phyloP scores from a whole-genome alignment of 345 rosid species.

The Eucalyptus caleyi region DNA sequence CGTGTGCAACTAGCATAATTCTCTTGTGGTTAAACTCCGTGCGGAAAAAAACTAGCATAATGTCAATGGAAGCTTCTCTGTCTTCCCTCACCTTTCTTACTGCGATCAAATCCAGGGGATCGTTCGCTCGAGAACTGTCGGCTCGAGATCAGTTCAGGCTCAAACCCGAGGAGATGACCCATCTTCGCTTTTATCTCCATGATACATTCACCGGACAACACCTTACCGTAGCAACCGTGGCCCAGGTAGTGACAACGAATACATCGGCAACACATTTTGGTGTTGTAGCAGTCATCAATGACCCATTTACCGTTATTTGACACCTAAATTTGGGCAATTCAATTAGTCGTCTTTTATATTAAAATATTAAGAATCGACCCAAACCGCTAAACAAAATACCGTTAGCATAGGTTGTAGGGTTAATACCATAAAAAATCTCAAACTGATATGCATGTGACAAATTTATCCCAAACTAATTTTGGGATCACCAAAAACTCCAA shows the following conservation, averaged over 20 bases:
- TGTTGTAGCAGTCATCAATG: fast-evolving
- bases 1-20: background rate
- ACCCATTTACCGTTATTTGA: background rate
- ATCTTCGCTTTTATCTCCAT: slow-evolving; percentile 24
- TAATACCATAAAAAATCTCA: too few species aligned
- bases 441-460: fast-evolving
- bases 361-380: background rate
- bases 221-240: slow-evolving; percentile 5
- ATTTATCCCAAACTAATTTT: too few species aligned
- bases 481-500: too few species aligned
- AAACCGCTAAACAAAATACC: background rate
- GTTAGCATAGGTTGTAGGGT: background rate
- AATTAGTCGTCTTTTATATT: too few species aligned
- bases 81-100: background rate
- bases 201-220: slow-evolving; percentile 4
- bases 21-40: background rate
- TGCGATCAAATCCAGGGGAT: background rate
- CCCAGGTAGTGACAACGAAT: background rate
- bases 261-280: background rate
- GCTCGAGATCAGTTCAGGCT: background rate
- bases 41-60: background rate
- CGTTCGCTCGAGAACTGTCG: background rate
- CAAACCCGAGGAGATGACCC: slow-evolving; percentile 13
- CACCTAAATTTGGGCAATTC: background rate
- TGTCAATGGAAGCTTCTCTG: background rate